phyloP scores from a whole-genome alignment of 768 basidiomycete species.

The Hericium coralloides region DNA sequence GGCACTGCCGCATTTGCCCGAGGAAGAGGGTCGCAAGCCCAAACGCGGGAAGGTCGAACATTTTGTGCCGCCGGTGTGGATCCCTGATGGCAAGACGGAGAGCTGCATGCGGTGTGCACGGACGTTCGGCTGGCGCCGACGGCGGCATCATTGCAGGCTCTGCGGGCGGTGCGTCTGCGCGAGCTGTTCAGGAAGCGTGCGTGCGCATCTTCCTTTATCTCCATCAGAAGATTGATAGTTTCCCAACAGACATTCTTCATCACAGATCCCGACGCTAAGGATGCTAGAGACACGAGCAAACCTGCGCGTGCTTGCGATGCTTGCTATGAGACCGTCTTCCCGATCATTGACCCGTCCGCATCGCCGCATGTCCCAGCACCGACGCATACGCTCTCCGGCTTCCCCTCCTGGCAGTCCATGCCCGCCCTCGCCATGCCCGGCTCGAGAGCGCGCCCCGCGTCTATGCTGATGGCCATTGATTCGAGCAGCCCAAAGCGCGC shows the following conservation, averaged over 20 bases:
- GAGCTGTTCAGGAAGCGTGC: slow-evolving; percentile 70
- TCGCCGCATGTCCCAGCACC: slow-evolving; percentile 20
- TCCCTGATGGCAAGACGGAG: slow-evolving; percentile 78
- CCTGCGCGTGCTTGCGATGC: slow-evolving; percentile 77
- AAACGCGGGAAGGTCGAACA: slow-evolving; percentile 56
- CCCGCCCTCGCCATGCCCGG: slow-evolving; percentile 23
- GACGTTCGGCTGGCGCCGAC: slow-evolving; percentile 66
- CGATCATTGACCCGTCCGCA: slow-evolving; percentile 31
- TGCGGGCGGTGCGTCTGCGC: slow-evolving; percentile 85
- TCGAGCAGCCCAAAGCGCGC: slow-evolving; percentile 18
- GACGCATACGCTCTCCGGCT: slow-evolving; percentile 40
- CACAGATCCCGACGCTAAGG: slow-evolving; percentile 38
- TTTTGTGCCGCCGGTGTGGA: slow-evolving; percentile 90
- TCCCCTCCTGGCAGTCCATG: slow-evolving; percentile 50
- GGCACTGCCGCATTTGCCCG: slow-evolving; percentile 60
- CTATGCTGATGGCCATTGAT: slow-evolving; percentile 34
- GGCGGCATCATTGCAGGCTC: slow-evolving; percentile 80
- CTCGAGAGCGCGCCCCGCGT: slow-evolving; percentile 15
- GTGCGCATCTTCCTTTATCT: slow-evolving; percentile 12
- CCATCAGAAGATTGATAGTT: slow-evolving; percentile 2
- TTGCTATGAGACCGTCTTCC: slow-evolving; percentile 84
- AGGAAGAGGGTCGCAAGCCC: slow-evolving; percentile 29
- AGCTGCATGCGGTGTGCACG: slow-evolving; percentile 80
- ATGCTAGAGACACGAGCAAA: slow-evolving; percentile 37
- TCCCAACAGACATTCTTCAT: slow-evolving; percentile 71